phyloP scores from a whole-genome alignment of 177 flowering plant species.

The Vitis hybrid region DNA sequence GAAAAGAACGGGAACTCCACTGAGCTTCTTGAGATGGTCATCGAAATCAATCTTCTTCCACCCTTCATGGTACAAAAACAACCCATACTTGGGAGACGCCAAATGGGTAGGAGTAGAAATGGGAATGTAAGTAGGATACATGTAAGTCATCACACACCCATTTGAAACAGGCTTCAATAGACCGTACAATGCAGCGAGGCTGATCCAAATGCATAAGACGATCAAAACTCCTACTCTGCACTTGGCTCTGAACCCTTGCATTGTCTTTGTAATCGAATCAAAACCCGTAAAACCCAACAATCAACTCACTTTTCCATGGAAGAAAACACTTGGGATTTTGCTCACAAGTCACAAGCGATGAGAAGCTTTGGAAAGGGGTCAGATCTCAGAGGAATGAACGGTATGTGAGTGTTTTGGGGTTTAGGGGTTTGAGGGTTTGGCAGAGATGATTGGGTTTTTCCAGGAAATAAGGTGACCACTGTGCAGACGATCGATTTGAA shows the following conservation, averaged over 20 bases:
- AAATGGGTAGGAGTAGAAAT: constrained; percentile 45
- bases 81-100: constrained; percentile 58
- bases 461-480: no score
- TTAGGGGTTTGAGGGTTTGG: no score
- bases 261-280: constrained; percentile 9
- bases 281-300: background rate
- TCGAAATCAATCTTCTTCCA: constrained; percentile 89
- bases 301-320: no score
- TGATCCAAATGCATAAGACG: constrained; percentile 37
- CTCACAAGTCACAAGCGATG: no score
- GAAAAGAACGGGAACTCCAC: constrained; percentile 88
- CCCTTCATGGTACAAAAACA: constrained; percentile 95
- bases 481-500: no score
- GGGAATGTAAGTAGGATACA: constrained; percentile 95
- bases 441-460: no score
- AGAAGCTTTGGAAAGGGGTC: no score
- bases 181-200: constrained; percentile 53
- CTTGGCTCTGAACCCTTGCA: constrained; percentile 54
- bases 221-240: constrained; percentile 43
- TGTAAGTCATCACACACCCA: constrained; percentile 94
- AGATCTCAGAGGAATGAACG: no score
- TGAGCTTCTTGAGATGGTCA: constrained; percentile 73
- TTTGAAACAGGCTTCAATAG: constrained; percentile 66
- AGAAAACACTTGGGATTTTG: no score
- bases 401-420: no score